phyloP scores from a whole-genome alignment of 441 rosid genomes.

The Populus hybrid region DNA sequence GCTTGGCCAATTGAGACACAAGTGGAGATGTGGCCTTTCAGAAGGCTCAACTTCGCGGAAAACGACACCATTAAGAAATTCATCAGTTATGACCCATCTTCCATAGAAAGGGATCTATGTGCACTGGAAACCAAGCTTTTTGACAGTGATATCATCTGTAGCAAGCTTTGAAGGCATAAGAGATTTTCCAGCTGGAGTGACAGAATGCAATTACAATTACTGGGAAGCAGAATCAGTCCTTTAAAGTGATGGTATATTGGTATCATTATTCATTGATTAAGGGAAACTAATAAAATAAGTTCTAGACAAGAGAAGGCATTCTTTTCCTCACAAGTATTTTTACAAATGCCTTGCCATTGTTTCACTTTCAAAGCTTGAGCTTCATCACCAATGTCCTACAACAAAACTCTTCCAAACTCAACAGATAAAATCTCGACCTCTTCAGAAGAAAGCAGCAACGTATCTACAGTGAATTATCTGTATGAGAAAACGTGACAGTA shows the following conservation, averaged over 20 bases:
- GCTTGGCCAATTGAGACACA: constrained; percentile 7
- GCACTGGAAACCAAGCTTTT: not conserved
- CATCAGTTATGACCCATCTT: not conserved
- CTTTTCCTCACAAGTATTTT: not conserved
- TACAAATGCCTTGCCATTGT: not conserved
- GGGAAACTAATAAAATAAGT: not conserved
- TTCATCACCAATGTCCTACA: not conserved
- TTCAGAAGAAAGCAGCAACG: no score
- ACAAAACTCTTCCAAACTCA: no score
- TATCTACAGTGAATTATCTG: no score
- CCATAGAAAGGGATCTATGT: not conserved
- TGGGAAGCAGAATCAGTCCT: not conserved
- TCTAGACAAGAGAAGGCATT: not conserved
- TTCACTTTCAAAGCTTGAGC: not conserved
- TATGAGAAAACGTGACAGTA: no score
- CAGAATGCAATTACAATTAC: not conserved
- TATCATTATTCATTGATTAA: not conserved
- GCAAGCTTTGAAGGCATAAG: not conserved
- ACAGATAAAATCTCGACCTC: no score
- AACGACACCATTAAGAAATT: not conserved
- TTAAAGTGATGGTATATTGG: not conserved
- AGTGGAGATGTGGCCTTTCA: constrained; percentile 6
- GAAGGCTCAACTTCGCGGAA: constrained; percentile 6
- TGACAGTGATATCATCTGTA: no score
- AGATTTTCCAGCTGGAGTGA: not conserved